Evolutionary conservation across 2,329 filamentous ascomycete species (phyloP).

Genomic region (Colletotrichum higginsianum): DNA sequence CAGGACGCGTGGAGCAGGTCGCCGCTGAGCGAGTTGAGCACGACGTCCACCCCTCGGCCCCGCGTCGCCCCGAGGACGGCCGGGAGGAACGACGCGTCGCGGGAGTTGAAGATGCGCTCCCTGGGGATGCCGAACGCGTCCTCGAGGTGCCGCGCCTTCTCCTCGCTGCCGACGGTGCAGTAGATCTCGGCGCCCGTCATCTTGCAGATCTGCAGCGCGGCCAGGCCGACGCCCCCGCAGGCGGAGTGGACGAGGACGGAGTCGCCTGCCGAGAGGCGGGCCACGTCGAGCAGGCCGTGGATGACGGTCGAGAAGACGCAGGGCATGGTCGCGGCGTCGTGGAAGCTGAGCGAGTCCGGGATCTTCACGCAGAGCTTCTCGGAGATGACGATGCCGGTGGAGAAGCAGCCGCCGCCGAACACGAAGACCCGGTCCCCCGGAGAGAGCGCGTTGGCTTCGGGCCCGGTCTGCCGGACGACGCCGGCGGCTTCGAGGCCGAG

Average conservation of each 20-base stretch:
- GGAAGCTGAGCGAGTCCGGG: constrained; percentile 52
- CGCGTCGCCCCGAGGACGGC: constrained; percentile 46
- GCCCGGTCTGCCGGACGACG: constrained; percentile 49
- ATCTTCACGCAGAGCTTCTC: constrained; percentile 49
- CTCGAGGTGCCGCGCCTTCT: constrained; percentile 50
- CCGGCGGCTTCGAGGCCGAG: constrained; percentile 52
- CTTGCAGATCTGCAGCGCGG: constrained; percentile 47
- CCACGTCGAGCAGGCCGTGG: constrained; percentile 50
- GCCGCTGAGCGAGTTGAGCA: constrained; percentile 56
- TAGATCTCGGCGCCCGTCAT: constrained; percentile 53
- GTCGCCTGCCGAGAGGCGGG: constrained; percentile 46
- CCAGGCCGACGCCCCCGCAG: constrained; percentile 48
- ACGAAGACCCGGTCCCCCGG: constrained; percentile 44
- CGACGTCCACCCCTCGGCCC: constrained; percentile 49
- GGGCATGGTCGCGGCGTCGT: constrained; percentile 54
- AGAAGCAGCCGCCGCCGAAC: constrained; percentile 29
- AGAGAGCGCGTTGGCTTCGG: constrained; percentile 47
- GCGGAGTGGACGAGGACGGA: constrained; percentile 50
- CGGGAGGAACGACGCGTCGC: constrained; percentile 48
- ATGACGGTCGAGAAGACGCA: constrained; percentile 53
- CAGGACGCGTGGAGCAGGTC: constrained; percentile 56
- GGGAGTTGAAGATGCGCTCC: constrained; percentile 50
- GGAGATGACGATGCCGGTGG: constrained; percentile 7
- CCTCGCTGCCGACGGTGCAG: constrained; percentile 50
- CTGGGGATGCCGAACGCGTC: constrained; percentile 47